Base-by-base conservation (phyloP, 345 rosid genomes). In the Odontarrhena argentea region DNA sequence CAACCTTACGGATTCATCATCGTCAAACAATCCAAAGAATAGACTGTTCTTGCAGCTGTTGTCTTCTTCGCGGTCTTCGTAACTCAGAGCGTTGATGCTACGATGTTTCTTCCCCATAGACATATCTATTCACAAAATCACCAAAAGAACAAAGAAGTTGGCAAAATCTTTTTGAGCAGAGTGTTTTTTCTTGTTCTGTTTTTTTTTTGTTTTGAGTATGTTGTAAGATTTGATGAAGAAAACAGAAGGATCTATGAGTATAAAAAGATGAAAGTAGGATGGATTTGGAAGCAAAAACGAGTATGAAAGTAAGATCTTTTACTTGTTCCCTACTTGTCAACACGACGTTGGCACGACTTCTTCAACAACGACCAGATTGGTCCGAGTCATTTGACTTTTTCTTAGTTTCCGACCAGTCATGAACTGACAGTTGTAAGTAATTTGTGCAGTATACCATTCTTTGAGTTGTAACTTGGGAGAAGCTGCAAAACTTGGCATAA, bases 11-110 rank as follows among this genome's bases (percentile, higher is more conserved):
- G 73, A 60, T 74, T 74, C 77, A 54, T 24, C 14, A 24, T 74
- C 69, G 1, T 74, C 74, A 10, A 74, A 47, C 69, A 74, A 74
- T 30, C 77, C 77, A 1, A 74, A 74, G 58, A 61, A 68, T 12
- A 67, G 69, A 47, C 26, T 67, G 69, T 67, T 54, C 52, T 54
- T 67, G 73, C 63, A 57, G 55, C 22, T 34, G 11, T 55, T 54
- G 24, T 36, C 67, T 35, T 73, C 73, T 68, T 24, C 28, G 15
- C 3, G 36, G 40, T 28, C 52, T 60, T 62, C 64, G 5, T 55
- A 11, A 55, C 14, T 61, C 59, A 46, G 8, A 67, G 68, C 53
- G 28, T 54, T 54, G 15, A 60, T 60, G 68, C 40, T 61, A 52
- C 63, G 25, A 61, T 74, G 65, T 48, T 74, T 61, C 58, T 68